These are phyloP conservation scores for Fusarium luffae DNA, from an alignment of 2,329 filamentous ascomycete species.

Conservation along the genomic window DNA sequence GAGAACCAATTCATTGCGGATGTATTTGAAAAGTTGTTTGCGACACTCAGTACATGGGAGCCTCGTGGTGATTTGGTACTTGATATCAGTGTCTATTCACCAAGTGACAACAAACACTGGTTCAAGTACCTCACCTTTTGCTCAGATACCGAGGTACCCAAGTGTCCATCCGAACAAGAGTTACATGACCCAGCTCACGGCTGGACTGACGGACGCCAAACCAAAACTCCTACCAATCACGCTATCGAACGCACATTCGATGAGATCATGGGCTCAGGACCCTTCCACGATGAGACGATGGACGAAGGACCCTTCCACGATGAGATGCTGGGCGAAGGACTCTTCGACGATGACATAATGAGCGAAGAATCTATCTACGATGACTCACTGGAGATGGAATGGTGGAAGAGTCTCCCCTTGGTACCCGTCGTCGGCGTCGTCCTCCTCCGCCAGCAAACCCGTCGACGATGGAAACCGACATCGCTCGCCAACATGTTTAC, in stretches of 20 bases:
- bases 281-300: too few relatives aligned
- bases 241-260: constrained; percentile 42
- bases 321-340: too few relatives aligned
- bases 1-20: constrained; percentile 36
- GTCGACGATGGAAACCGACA: constrained; percentile 50
- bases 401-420: constrained; percentile 50
- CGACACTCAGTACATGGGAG: constrained; percentile 48
- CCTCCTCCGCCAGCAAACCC: constrained; percentile 53
- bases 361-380: too few relatives aligned
- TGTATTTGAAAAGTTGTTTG: constrained; percentile 43
- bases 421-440: constrained; percentile 49
- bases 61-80: constrained; percentile 49
- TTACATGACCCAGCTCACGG: constrained; percentile 46
- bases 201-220: constrained; percentile 45
- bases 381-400: constrained; percentile 34
- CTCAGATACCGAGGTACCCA: constrained; percentile 29
- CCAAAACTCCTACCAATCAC: constrained; percentile 17
- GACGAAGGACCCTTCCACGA: too few relatives aligned
- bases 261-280: constrained; percentile 42
- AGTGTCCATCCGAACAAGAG: constrained; percentile 17
- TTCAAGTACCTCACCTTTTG: constrained; percentile 50
- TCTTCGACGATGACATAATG: too few relatives aligned
- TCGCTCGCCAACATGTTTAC: constrained; percentile 50
- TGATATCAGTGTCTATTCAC: constrained; percentile 54
- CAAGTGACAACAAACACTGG: constrained; percentile 51